Base-by-base conservation (phyloP, 2,329 filamentous ascomycete species). In the Fusarium dimerum region DNA sequence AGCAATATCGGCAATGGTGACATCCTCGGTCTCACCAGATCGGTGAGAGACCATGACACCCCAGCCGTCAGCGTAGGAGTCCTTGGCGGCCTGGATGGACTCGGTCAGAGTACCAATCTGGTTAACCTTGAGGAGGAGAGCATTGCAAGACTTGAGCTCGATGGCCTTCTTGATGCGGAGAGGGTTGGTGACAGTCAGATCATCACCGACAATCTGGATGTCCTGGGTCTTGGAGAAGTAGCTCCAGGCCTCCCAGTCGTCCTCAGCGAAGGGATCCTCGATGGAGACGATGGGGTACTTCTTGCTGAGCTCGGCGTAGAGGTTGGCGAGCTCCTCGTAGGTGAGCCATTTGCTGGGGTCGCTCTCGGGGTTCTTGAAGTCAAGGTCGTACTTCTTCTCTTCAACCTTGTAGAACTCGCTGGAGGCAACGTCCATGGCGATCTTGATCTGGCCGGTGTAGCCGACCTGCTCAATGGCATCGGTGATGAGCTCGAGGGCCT, bases 241-340 rank as follows among this genome's bases (percentile, higher is more conserved):
- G 86, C 90, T 96, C 94, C 94, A 99, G 59, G 94, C 94, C 86
- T 97, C 93, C 94, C 94, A 99, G 84, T 99, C 94, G 71, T 97
- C 94, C 86, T 99, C 94, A 62, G 91, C 93, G 79, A 99, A 99
- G 73, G 94, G 94, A 76, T 99, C 94, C 82, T 99, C 94, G 68
- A 99, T 97, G 77, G 86, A 90, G 79, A 97, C 91, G 71, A 99
- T 99, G 70, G 94, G 93, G 83, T 99, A 99, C 82, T 96, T 97
- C 84, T 87, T 84, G 73, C 84, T 83, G 57, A 99, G 87, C 43
- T 86, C 81, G 75, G 89, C 85, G 87, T 99, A 97, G 69, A 95
- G 80, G 71, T 88, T 86, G 72, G 94, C 93, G 59, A 99, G 89
- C 81, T 99, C 83, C 84, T 97, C 91, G 79, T 97, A 97, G 66